phyloP scores from a whole-genome alignment of 257 asterid genomes.

The Capsicum chinense region DNA sequence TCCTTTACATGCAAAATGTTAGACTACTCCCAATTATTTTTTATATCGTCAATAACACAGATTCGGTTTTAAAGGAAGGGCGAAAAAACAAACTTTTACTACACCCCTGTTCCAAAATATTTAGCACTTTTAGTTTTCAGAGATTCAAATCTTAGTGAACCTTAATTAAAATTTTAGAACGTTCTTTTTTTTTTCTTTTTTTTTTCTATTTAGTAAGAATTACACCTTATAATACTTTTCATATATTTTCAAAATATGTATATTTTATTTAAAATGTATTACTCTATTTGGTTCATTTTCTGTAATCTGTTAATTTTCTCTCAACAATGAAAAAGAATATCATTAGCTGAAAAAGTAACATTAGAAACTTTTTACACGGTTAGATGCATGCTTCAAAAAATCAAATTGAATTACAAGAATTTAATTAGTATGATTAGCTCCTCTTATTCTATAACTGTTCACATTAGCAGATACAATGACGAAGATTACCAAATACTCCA shows the following conservation, averaged over 20 bases:
- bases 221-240: background rate
- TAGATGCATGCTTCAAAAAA: background rate
- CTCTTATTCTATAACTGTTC: background rate
- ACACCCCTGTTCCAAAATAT: no score
- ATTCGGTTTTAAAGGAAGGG: no score
- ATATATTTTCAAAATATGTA: background rate
- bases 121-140: no score
- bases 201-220: background rate
- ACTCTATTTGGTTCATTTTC: background rate
- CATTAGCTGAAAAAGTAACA: background rate
- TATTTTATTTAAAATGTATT: background rate
- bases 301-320: background rate
- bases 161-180: background rate
- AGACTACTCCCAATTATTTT: background rate
- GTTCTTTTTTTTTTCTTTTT: background rate
- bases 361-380: background rate
- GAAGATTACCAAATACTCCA: conserved; percentile 1
- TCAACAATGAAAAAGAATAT: background rate
- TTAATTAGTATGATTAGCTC: background rate
- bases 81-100: no score
- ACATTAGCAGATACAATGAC: background rate
- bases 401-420: background rate
- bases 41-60: no score
- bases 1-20: background rate
- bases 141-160: background rate